phyloP scores from a whole-genome alignment of 345 rosid genomes.

The Citrus hindsii region DNA sequence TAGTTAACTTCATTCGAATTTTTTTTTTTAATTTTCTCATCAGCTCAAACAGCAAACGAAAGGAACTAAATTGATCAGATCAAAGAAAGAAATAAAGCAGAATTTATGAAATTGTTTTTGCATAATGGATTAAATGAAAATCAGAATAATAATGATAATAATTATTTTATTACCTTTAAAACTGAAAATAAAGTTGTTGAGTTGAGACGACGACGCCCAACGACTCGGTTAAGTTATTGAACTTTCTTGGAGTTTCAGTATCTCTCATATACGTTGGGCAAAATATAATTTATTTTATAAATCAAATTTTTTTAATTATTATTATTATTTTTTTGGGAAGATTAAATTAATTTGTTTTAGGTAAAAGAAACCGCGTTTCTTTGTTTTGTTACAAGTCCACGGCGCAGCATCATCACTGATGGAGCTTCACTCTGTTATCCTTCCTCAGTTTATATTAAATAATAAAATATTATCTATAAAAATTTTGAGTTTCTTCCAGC shows the following conservation, averaged over 20 bases:
- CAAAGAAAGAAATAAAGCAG: neutral
- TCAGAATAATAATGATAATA: constrained; percentile 10
- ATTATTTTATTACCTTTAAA: constrained; percentile 8
- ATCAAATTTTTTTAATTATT: neutral
- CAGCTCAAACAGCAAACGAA: neutral
- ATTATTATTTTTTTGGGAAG: neutral
- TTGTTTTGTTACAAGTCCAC: neutral
- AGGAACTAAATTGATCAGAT: constrained; percentile 12
- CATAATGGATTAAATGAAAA: constrained; percentile 12
- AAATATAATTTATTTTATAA: neutral
- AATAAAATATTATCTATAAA: neutral
- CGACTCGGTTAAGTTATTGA: constrained; percentile 6
- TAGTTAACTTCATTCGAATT: too few relatives aligned
- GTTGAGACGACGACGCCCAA: constrained; percentile 6
- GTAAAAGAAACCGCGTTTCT: neutral
- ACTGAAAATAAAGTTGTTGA: constrained; percentile 6
- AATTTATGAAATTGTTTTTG: neutral
- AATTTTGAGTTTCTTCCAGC: neutral
- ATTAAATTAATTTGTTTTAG: neutral
- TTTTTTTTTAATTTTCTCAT: neutral
- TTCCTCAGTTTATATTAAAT: neutral
- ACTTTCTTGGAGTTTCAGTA: constrained; percentile 12
- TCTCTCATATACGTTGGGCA: neutral
- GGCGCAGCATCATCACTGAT: neutral
- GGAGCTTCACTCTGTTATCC: neutral